Evolutionary conservation across 2,329 filamentous ascomycete species (phyloP).

Genomic region (Byssothecium circinans): DNA sequence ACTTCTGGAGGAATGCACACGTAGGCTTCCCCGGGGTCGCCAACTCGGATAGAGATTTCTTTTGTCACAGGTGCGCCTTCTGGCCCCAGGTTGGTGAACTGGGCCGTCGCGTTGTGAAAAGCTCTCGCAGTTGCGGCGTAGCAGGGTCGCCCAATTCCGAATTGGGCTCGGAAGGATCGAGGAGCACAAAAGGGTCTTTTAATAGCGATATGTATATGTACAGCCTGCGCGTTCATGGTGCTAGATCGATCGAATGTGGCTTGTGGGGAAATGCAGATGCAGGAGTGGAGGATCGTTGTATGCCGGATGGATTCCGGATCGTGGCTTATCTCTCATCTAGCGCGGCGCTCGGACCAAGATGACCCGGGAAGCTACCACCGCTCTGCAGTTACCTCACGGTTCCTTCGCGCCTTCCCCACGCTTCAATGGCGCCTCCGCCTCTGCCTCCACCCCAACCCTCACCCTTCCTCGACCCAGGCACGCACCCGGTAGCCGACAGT

Average conservation of each 20-base stretch:
- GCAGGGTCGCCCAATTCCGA: constrained; percentile 3
- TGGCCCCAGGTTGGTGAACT: constrained; percentile 16
- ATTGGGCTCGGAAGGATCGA: not conserved
- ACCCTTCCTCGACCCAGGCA: constrained; percentile 75
- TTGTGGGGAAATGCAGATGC: no score
- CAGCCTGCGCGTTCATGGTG: not conserved
- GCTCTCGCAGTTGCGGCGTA: constrained; percentile 13
- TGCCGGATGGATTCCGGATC: no score
- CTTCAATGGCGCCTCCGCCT: not conserved
- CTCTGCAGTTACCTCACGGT: not conserved
- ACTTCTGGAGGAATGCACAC: constrained; percentile 18
- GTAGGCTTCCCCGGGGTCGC: constrained; percentile 18
- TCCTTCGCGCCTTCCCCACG: not conserved
- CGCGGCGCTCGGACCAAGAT: no score
- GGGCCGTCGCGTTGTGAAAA: constrained; percentile 12
- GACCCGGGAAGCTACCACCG: constrained; percentile 24
- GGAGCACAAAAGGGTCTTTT: not conserved
- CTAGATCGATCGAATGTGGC: no score
- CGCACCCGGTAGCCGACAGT: constrained; percentile 62
- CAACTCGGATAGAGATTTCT: constrained; percentile 16
- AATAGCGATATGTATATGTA: no score
- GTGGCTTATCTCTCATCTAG: no score
- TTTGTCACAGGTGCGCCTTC: constrained; percentile 12
- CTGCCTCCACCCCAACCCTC: no score
- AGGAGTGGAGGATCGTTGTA: no score